Percentiles rank a stretch among this genome's conserved stretches.
These are phyloP conservation scores for Colletotrichum sp. DNA, from an alignment of 2,329 filamentous ascomycete species.

Conservation along the genomic window DNA sequence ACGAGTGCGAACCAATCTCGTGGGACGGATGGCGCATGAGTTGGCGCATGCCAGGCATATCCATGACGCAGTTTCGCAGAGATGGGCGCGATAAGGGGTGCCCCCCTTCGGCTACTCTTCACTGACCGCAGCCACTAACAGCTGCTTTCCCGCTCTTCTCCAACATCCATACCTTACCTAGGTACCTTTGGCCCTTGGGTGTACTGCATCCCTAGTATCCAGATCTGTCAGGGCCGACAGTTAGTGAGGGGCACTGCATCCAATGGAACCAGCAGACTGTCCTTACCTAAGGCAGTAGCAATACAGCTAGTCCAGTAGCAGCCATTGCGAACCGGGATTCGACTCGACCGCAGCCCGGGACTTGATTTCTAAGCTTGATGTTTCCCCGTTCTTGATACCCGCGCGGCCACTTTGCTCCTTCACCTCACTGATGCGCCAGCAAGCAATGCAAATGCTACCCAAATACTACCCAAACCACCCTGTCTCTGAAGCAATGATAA, in stretches of 20 bases:
- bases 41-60: conserved; percentile 11
- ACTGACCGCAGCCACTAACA: neutral
- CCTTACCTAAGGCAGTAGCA: too few species aligned
- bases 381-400: neutral
- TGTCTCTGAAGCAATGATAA: neutral
- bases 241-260: neutral
- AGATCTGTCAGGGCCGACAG: conserved; percentile 5
- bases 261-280: neutral
- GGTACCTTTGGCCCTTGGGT: too few species aligned
- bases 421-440: neutral
- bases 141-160: neutral
- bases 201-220: neutral
- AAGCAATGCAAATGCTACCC: neutral
- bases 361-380: conserved; percentile 14
- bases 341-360: neutral
- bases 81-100: conserved; percentile 13
- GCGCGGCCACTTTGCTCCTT: conserved; percentile 1
- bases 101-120: neutral
- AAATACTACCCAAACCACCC: neutral
- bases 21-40: conserved; percentile 10
- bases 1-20: conserved; percentile 12
- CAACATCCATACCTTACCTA: too few species aligned
- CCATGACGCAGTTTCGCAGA: conserved; percentile 17
- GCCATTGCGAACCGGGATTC: neutral
- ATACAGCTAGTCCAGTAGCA: neutral